Conservation (phyloP, 306 rosid species). For the Mimosa pudica region DNA sequence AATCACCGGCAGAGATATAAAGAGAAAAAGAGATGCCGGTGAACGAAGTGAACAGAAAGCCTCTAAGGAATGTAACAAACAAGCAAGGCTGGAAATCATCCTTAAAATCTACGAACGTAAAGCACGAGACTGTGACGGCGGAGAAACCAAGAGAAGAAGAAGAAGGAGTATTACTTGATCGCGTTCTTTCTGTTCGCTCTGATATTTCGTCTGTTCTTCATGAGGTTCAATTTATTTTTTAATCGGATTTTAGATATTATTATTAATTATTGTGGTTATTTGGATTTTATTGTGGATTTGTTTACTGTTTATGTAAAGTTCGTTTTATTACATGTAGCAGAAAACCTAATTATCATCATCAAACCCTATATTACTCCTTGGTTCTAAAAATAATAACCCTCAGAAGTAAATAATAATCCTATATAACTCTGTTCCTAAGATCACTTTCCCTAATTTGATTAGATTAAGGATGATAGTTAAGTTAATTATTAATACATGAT, state of each 20-base stretch:
- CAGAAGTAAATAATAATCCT: too few species aligned
- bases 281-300: too few species aligned
- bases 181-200: constrained; percentile 61
- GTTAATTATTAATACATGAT: too few species aligned
- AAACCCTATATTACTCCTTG: too few species aligned
- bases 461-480: too few species aligned
- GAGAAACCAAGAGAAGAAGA: not conserved
- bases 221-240: constrained; percentile 47
- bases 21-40: constrained; percentile 29
- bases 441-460: too few species aligned
- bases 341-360: too few species aligned
- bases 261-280: too few species aligned
- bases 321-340: too few species aligned
- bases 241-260: not conserved
- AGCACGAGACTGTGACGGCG: constrained; percentile 10
- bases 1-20: not conserved
- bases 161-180: constrained; percentile 35
- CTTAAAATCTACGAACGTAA: constrained; percentile 26
- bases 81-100: constrained; percentile 30
- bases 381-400: too few species aligned
- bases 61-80: constrained; percentile 50
- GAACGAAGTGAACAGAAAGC: constrained; percentile 46
- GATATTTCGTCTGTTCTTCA: constrained; percentile 59
- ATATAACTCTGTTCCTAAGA: too few species aligned
- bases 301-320: too few species aligned